Evolutionary conservation across 1,284 basidiomycete genomes (phyloP), one percentile per base, ranked within the genome.

Genomic region (Ceratobasidium sp.): DNA sequence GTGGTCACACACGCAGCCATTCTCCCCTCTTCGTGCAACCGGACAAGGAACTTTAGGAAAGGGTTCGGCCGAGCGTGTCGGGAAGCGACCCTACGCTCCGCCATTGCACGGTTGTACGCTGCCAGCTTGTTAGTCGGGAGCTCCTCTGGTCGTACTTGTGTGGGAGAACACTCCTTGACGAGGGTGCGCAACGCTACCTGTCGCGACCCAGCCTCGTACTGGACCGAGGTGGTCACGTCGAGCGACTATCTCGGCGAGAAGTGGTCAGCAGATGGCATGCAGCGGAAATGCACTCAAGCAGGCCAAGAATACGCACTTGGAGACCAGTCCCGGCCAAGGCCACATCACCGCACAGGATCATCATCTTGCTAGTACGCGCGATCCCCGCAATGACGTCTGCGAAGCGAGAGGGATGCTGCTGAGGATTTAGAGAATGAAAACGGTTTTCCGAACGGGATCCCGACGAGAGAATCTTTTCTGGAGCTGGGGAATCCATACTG

Each of bases 1-100:
- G 65, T 67, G 5, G 74, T 67, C 2, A 77, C 5, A 16, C 38
- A 55, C 16, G 5, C 12, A 2, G 27, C 52, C 52, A 77, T n/a
- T 27, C 30, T n/a, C 10, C 38, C 52, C 20, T 57, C 48, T 6
- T 18, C 14, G 65, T 18, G 27, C 20, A 70, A 3, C 14, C 52
- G 18, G n/a, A 16, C 23, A 2, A 70, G 41, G n/a, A n/a, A 70
- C 14, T 52, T 27, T 1, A 59, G 10, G 54, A 59, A 57, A 1
- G 2, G 14, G n/a, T 44, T 44, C 2, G 14, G 14, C n/a, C 8
- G 18, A 12, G 54, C 20, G 4, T 23, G 20, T 3, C 68, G 68
- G 12, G 38, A 20, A 16, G 38, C n/a, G 6, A 59, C 23, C 10
- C 68, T 20, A 5, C 68, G 35, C 10, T 70, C 30, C 23, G 54